phyloP scores from a whole-genome alignment of 495 filamentous ascomycete species.

The Cryomyces minteri region DNA sequence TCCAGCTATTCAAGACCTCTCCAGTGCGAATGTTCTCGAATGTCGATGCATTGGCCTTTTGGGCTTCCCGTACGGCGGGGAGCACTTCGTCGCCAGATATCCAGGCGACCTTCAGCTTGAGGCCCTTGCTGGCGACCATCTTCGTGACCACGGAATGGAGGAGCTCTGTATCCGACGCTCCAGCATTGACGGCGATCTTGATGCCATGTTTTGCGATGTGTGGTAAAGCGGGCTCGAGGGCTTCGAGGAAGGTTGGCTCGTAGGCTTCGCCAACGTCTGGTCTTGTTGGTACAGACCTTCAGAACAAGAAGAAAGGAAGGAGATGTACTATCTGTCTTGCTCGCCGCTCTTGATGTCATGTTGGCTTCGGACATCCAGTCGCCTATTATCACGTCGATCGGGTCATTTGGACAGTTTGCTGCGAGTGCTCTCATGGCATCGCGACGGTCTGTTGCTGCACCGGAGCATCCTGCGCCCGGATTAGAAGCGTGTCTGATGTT shows the following conservation, averaged over 20 bases:
- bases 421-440: conserved; percentile 36
- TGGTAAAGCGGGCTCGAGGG: conserved; percentile 30
- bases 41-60: conserved; percentile 18
- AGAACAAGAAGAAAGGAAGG: neutral
- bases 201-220: conserved; percentile 32
- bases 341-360: conserved; percentile 28
- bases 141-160: conserved; percentile 27
- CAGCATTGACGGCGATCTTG: conserved; percentile 40
- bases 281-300: too few relatives aligned
- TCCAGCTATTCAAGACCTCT: conserved; percentile 28
- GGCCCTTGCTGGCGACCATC: conserved; percentile 24
- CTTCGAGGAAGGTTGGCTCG: conserved; percentile 33
- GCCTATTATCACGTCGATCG: conserved; percentile 35
- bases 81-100: conserved; percentile 35
- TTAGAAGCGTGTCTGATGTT: neutral
- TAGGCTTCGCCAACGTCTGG: conserved; percentile 20
- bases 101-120: conserved; percentile 33
- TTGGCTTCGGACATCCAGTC: conserved; percentile 41
- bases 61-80: conserved; percentile 21
- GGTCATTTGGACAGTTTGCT: conserved; percentile 26
- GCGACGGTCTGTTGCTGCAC: conserved; percentile 36
- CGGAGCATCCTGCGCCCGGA: conserved; percentile 20
- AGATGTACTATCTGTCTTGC: conserved; percentile 17
- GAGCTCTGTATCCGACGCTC: conserved; percentile 29
- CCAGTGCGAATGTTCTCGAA: conserved; percentile 35